Conservation (phyloP, 257 asterid genomes). For the Apocynum venetum region DNA sequence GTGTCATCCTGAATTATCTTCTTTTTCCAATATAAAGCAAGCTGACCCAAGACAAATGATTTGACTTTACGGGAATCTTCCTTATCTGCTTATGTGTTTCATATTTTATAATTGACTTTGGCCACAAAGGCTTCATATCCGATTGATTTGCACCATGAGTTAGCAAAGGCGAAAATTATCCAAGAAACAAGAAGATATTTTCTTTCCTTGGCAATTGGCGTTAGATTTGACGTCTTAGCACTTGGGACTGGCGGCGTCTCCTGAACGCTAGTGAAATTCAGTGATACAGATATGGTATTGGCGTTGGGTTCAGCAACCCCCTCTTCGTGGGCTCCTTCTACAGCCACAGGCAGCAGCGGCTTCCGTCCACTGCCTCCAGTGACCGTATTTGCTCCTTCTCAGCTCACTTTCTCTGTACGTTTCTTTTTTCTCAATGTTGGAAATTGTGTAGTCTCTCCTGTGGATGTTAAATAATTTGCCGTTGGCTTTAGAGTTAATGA, state of each 20-base stretch:
- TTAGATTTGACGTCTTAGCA: background rate
- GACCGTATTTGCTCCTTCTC: constrained; percentile 15
- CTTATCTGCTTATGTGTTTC: background rate
- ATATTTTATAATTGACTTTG: background rate
- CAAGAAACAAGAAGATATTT: constrained; percentile 5
- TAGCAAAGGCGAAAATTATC: background rate
- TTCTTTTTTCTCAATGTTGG: constrained; percentile 3
- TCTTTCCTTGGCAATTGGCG: background rate
- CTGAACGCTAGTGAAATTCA: background rate
- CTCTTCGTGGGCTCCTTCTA: constrained; percentile 32
- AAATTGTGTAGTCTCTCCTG: background rate
- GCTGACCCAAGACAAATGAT: background rate
- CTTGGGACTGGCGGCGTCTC: background rate
- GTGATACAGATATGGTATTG: background rate
- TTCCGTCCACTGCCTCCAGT: constrained; percentile 7
- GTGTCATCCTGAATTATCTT: too few species aligned
- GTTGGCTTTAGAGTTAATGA: background rate
- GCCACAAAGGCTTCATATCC: background rate
- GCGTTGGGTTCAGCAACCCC: constrained; percentile 33
- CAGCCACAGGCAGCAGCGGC: constrained; percentile 22
- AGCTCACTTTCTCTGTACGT: constrained; percentile 39
- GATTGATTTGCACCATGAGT: constrained; percentile 10
- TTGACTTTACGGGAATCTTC: background rate
- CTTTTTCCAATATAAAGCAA: too few species aligned
- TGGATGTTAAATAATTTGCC: background rate